These are phyloP conservation scores for Circinella minor DNA, from an alignment of 371 early-diverging fungal species.

Conservation along the genomic window DNA sequence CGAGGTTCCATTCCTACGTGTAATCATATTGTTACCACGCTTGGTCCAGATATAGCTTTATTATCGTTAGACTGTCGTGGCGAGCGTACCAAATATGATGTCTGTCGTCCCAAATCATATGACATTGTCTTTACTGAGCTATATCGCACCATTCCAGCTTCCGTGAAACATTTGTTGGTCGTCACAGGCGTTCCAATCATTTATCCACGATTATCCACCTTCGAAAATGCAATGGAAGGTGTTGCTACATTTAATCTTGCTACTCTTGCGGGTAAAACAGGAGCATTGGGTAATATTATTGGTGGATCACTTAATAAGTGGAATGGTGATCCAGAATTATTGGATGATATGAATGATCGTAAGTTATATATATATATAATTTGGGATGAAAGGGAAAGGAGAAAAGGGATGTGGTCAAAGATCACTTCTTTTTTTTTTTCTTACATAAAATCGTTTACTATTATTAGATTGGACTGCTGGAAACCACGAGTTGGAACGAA, in stretches of 20 bases:
- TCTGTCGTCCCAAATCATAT: conserved; percentile 67
- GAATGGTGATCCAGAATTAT: conserved; percentile 83
- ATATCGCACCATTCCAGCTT: conserved; percentile 33
- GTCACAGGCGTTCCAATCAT: conserved; percentile 76
- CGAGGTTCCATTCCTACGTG: conserved; percentile 28
- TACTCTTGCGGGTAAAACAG: conserved; percentile 38
- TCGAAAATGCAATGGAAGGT: conserved; percentile 63
- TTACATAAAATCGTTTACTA: neutral
- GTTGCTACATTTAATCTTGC: conserved; percentile 39
- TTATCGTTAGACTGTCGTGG: conserved; percentile 78
- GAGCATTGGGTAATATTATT: conserved; percentile 39
- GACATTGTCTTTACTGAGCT: conserved; percentile 63
- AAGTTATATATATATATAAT: conserved; percentile 21
- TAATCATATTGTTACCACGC: conserved; percentile 45
- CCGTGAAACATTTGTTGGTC: conserved; percentile 69
- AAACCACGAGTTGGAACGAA: conserved; percentile 73
- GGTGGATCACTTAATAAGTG: conserved; percentile 54
- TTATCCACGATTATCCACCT: conserved; percentile 72
- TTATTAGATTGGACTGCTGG: conserved; percentile 69
- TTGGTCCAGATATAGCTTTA: conserved; percentile 71
- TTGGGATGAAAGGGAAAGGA: neutral
- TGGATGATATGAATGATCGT: conserved; percentile 83
- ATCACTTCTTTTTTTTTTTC: too few species aligned
- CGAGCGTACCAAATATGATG: conserved; percentile 70
- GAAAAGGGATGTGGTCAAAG: too few species aligned